phyloP scores from a whole-genome alignment of 2,329 filamentous ascomycete species.

The Gliomastix tumulicola region DNA sequence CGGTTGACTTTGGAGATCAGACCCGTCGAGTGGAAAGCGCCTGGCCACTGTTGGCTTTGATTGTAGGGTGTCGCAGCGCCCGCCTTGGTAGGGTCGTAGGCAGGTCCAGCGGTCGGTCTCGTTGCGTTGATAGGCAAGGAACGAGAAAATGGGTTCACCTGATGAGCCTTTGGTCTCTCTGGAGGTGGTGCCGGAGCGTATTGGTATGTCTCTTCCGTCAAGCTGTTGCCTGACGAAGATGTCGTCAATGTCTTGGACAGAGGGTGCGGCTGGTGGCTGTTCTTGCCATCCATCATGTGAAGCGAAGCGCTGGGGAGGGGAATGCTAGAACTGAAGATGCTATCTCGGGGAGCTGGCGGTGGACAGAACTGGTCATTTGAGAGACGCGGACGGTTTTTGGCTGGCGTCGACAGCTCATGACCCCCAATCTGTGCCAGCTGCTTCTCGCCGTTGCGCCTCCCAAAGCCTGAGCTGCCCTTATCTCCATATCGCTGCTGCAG shows the following conservation, averaged over 20 bases:
- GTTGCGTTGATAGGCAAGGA: conserved; percentile 30
- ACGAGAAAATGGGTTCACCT: conserved; percentile 28
- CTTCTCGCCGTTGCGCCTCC: conserved; percentile 50
- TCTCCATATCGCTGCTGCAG: conserved; percentile 76
- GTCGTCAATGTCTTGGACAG: conserved; percentile 78
- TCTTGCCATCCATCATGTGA: too few relatives aligned
- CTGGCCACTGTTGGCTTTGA: conserved; percentile 58
- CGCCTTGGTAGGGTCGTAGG: conserved; percentile 18
- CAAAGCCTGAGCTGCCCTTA: conserved; percentile 57
- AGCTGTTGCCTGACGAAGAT: conserved; percentile 74
- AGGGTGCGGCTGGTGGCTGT: conserved; percentile 63
- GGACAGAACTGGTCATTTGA: conserved; percentile 75
- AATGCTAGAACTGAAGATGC: conserved; percentile 52
- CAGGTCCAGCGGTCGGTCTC: conserved; percentile 20
- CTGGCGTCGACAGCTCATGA: conserved; percentile 52
- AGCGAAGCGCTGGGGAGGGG: conserved; percentile 21
- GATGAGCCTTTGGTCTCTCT: conserved; percentile 19
- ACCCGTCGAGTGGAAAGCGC: conserved; percentile 90
- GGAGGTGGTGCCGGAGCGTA: conserved; percentile 16
- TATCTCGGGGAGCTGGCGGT: conserved; percentile 52
- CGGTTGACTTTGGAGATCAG: conserved; percentile 92
- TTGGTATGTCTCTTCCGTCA: conserved; percentile 58
- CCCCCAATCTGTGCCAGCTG: conserved; percentile 41
- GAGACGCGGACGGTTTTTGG: conserved; percentile 61
- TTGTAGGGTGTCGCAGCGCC: conserved; percentile 38